Evolutionary conservation across 305 asterid species (phyloP), one percentile per base, ranked within the genome.

Genomic region (Fraxinus floribunda): DNA sequence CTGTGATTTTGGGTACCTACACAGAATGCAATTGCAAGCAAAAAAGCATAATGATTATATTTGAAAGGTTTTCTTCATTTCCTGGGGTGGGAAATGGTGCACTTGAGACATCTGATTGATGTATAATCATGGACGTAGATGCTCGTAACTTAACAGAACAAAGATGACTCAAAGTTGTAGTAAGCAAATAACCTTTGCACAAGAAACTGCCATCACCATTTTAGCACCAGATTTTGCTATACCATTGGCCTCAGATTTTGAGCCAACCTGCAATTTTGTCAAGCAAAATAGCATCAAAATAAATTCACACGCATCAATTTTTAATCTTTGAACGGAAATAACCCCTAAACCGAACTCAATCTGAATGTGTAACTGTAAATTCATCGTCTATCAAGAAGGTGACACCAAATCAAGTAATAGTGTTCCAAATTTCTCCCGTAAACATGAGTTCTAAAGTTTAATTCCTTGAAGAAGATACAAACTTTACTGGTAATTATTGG

Each of bases 161-260:
- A 36, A 74, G 79, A 32, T 13, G 66, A 49, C 38, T 26, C 52
- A 32, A 71, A 46, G 46, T 6, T 26, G 16, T 26, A 77, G 81
- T 6, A 32, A 86, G 62, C 71, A 68, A 75, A 86, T 44, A 79
- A 93, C 99, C 98, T 95, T 93, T 70, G 99, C 98, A 83, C 99
- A 95, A 83, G 99, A 94, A 88, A 94, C 99, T 77, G 99, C 98
- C 99, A 95, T 94, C 88, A 95, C 99, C 99, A 95, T 90, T 92
- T 95, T 95, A 81, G 99, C 99, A 83, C 99, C 99, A 85, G 99
- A 86, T 90, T 95, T 95, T 73, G 99, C 99, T 82, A 95, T 95
- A 71, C 99, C 99, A 86, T 83, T 91, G 85, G 98, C 97, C 92
- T 95, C 99, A 36, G 66, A 55, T 55, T 55, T 55, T 55, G 66